Evolutionary conservation across 2,329 filamentous ascomycete species (phyloP).

Genomic region (Colletotrichum sp.): DNA sequence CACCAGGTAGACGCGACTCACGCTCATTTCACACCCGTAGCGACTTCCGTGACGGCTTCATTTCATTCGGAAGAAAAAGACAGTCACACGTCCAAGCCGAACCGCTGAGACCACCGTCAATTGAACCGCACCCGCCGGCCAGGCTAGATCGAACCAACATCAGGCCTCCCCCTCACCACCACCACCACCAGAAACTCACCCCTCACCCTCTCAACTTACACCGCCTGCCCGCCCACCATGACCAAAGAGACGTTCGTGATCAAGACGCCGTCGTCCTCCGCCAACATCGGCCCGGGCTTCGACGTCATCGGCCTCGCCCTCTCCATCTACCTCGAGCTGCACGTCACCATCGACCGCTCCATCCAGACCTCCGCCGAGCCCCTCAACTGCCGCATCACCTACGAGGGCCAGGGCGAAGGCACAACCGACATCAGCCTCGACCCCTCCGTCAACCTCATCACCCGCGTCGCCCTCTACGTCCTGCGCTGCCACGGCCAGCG

Average conservation of each 20-base stretch:
- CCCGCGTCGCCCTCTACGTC: conserved; percentile 91
- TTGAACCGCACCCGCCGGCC: neutral
- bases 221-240: neutral
- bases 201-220: neutral
- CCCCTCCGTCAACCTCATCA: conserved; percentile 90
- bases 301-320: conserved; percentile 96
- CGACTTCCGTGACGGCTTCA: neutral
- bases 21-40: neutral
- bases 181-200: neutral
- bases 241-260: conserved; percentile 69
- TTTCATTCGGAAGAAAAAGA: neutral
- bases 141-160: neutral
- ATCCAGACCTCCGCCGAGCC: conserved; percentile 59
- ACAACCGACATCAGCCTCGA: conserved; percentile 77
- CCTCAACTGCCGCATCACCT: conserved; percentile 88
- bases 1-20: neutral
- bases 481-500: conserved; percentile 89
- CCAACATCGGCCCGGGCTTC: conserved; percentile 97
- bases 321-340: conserved; percentile 90
- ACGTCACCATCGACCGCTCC: conserved; percentile 74
- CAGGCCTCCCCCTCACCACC: neutral
- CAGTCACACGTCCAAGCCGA: neutral
- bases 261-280: conserved; percentile 89
- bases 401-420: conserved; percentile 81
- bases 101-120: neutral